Evolutionary conservation across 805 yeast species (phyloP).

Genomic region (Hanseniaspora valbyensis): DNA sequence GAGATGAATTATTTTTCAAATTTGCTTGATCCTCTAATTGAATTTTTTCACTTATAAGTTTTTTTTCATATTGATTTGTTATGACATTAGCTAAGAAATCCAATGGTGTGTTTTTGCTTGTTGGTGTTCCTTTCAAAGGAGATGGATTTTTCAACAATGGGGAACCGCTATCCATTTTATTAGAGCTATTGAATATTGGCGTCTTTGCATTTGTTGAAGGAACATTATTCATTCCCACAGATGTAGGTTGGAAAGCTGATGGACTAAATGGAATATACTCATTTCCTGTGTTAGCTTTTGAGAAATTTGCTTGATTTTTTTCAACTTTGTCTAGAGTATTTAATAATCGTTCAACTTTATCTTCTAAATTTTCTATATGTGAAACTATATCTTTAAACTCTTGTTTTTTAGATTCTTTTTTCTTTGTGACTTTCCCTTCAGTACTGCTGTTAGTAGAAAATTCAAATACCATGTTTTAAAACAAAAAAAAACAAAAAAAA

Average conservation of each 20-base stretch:
- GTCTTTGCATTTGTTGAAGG: too few species aligned
- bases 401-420: slow-evolving; percentile 18
- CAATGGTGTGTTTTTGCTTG: not conserved
- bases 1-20: not conserved
- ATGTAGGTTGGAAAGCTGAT: too few species aligned
- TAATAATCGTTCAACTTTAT: slow-evolving; percentile 6
- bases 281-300: too few species aligned
- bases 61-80: slow-evolving; percentile 3
- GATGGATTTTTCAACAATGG: too few species aligned
- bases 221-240: too few species aligned
- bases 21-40: not conserved
- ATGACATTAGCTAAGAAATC: slow-evolving; percentile 2
- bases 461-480: too few species aligned
- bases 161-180: too few species aligned
- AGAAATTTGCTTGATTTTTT: too few species aligned
- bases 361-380: slow-evolving; percentile 3
- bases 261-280: too few species aligned
- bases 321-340: not conserved
- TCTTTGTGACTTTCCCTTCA: not conserved
- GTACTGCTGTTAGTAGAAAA: not conserved
- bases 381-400: slow-evolving; percentile 10
- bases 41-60: not conserved
- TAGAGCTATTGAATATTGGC: too few species aligned
- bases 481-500: too few species aligned
- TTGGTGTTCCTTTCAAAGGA: not conserved